Evolutionary conservation across 108 stramenopile species (phyloP).

Genomic region (Schizochytrium sp.): DNA sequence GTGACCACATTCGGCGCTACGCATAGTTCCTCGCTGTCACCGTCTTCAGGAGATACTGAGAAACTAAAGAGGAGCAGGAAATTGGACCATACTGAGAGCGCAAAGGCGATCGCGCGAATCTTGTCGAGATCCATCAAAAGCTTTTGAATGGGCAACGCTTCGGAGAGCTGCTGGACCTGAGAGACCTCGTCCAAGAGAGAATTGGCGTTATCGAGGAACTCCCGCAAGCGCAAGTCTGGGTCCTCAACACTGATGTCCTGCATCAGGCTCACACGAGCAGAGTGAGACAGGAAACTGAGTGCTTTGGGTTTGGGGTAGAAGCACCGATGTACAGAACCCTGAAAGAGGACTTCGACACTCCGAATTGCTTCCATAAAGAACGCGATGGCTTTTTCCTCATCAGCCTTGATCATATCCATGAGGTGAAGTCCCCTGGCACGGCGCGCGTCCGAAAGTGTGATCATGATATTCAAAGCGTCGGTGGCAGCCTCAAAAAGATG

Average conservation of each 20-base stretch:
- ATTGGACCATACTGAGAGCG: conserved; percentile 24
- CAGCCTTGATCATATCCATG: background rate
- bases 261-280: conserved; percentile 28
- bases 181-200: background rate
- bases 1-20: background rate
- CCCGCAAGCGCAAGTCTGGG: conserved; percentile 26
- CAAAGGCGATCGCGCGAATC: conserved; percentile 15
- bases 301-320: conserved; percentile 40
- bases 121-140: conserved; percentile 23
- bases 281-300: conserved; percentile 25
- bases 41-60: background rate
- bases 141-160: conserved; percentile 30
- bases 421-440: background rate
- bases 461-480: background rate
- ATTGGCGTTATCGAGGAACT: conserved; percentile 19
- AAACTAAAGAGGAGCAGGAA: conserved; percentile 13
- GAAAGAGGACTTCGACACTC: conserved; percentile 36
- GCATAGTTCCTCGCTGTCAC: background rate
- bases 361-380: background rate
- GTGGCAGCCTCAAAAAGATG: background rate
- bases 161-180: conserved; percentile 26
- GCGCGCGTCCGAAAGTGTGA: background rate
- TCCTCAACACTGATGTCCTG: conserved; percentile 20
- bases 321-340: conserved; percentile 23
- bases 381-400: background rate